phyloP scores from a whole-genome alignment of 805 yeast genomes.

The Ogataea sp. region DNA sequence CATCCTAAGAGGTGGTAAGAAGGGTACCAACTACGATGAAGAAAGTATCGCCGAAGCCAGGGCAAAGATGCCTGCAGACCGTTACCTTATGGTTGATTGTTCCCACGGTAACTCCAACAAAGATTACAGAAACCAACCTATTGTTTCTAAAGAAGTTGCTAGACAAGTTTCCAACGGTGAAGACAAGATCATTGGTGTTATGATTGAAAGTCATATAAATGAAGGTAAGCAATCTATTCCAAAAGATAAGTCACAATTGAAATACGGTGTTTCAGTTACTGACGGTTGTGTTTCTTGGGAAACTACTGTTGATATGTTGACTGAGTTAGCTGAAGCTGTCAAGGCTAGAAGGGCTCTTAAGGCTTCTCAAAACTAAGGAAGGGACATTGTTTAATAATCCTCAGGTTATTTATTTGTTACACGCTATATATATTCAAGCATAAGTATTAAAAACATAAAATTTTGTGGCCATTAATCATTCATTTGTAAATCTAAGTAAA shows the following conservation, averaged over 20 bases:
- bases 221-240: conserved; percentile 95
- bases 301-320: conserved; percentile 65
- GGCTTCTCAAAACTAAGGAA: background rate
- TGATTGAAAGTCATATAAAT: conserved; percentile 89
- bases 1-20: conserved; percentile 92
- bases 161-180: conserved; percentile 76
- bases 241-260: conserved; percentile 66
- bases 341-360: conserved; percentile 54
- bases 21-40: conserved; percentile 84
- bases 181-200: conserved; percentile 75
- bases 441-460: no score
- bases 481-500: no score
- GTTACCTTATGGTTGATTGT: conserved; percentile 88
- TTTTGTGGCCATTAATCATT: no score
- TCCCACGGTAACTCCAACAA: conserved; percentile 95
- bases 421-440: no score
- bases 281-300: conserved; percentile 96
- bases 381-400: no score
- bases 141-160: conserved; percentile 69
- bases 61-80: conserved; percentile 39
- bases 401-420: no score
- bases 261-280: conserved; percentile 94
- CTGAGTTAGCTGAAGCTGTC: conserved; percentile 70
- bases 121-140: conserved; percentile 88
- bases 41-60: conserved; percentile 62